Percentiles rank a stretch among this genome's conserved stretches.
phyloP scores from a whole-genome alignment of 192 early-diverging fungal genomes.

The Coemansia sp. region DNA sequence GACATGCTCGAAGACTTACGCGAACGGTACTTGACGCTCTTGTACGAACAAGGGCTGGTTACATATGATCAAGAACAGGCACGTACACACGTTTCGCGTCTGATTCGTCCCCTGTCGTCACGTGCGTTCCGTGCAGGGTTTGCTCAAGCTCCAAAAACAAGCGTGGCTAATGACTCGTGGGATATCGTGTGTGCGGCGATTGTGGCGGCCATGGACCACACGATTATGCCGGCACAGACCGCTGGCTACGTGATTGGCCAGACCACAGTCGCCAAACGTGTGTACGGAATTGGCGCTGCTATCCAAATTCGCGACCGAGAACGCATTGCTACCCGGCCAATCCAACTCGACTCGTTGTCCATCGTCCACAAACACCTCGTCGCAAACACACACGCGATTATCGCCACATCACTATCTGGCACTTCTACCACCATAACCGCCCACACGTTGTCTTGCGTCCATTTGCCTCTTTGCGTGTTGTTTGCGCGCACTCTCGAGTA shows the following conservation, averaged over 20 bases:
- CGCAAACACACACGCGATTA: background rate
- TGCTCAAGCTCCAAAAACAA: background rate
- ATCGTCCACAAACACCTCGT: background rate
- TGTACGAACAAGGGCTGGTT: background rate
- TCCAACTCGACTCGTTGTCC: background rate
- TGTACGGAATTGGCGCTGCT: background rate
- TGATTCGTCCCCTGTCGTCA: background rate
- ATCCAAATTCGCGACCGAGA: background rate
- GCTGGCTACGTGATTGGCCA: background rate
- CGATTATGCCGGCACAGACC: background rate
- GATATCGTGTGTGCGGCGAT: background rate
- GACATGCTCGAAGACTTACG: constrained; percentile 31
- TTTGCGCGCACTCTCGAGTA: background rate
- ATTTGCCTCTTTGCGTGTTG: background rate
- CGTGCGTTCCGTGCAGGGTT: background rate
- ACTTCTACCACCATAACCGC: background rate
- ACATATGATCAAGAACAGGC: background rate
- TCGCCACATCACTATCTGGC: background rate
- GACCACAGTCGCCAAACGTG: background rate
- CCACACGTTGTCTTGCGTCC: background rate
- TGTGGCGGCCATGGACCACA: background rate
- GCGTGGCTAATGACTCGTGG: background rate
- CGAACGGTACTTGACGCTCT: constrained; percentile 28
- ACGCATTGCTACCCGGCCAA: background rate
- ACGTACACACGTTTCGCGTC: background rate